Percentiles rank a stretch among this genome's conserved stretches.
phyloP scores from a whole-genome alignment of 2,329 filamentous ascomycete genomes.

The Trichoderma koningiopsis region DNA sequence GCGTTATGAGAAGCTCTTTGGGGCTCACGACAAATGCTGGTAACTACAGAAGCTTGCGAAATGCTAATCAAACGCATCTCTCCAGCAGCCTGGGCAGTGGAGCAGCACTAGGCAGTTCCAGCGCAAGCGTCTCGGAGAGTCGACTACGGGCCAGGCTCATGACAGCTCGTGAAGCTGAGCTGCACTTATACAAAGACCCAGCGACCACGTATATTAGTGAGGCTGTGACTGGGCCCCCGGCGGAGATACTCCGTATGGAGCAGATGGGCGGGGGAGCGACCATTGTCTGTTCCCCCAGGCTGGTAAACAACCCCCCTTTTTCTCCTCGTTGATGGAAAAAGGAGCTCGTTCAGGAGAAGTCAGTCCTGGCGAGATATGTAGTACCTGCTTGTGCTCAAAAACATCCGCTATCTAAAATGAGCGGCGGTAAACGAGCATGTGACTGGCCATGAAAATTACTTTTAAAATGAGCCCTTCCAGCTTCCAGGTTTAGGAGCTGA shows the following conservation, averaged over 20 bases:
- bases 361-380: background rate
- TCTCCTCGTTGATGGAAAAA: constrained; percentile 2
- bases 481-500: background rate
- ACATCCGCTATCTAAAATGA: background rate
- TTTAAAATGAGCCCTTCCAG: background rate
- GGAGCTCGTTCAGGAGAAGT: constrained; percentile 14
- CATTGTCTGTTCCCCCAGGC: background rate
- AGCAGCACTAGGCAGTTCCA: constrained; percentile 12
- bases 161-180: background rate
- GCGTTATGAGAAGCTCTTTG: background rate
- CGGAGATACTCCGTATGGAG: constrained; percentile 20
- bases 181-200: background rate
- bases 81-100: constrained; percentile 10
- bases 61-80: constrained; percentile 15
- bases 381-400: background rate
- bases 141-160: constrained; percentile 4
- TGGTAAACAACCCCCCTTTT: constrained; percentile 1
- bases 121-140: constrained; percentile 9
- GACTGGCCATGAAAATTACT: background rate
- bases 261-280: constrained; percentile 18
- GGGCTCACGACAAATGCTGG: background rate
- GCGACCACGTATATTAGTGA: constrained; percentile 2
- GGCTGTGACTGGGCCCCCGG: constrained; percentile 3
- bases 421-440: constrained; percentile 9
- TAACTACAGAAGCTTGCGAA: background rate